Conservation (phyloP, 73 alveolate species). For the Vitrella brassicaformis region DNA sequence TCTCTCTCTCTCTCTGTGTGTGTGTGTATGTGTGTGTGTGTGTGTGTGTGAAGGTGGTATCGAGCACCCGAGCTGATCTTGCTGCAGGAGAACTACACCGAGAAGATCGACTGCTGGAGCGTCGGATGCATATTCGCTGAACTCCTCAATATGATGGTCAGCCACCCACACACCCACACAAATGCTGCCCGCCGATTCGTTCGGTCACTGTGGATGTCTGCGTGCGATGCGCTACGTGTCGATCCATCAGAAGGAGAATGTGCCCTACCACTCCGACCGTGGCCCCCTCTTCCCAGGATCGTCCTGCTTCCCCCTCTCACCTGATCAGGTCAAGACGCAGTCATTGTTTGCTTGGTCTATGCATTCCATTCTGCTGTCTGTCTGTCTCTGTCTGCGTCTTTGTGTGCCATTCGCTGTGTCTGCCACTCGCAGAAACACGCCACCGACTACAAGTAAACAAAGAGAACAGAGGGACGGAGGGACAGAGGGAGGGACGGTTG, state of each 20-base stretch:
- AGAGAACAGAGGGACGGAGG: too few species aligned
- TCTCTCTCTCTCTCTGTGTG: too few species aligned
- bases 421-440: too few species aligned
- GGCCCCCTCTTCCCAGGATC: conserved; percentile 76
- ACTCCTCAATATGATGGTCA: conserved; percentile 37
- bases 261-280: conserved; percentile 42
- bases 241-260: not conserved
- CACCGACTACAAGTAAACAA: not conserved
- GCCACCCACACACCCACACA: not conserved
- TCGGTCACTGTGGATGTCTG: too few species aligned
- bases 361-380: too few species aligned
- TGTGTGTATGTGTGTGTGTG: too few species aligned
- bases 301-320: conserved; percentile 69
- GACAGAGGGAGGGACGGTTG: too few species aligned
- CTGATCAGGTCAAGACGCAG: too few species aligned
- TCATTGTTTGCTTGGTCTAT: too few species aligned
- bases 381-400: too few species aligned
- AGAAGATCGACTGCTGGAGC: conserved; percentile 53
- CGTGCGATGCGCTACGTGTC: not conserved
- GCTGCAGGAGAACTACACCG: conserved; percentile 38
- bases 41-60: conserved; percentile 34
- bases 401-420: too few species aligned
- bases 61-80: conserved; percentile 54
- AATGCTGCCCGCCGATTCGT: too few species aligned
- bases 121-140: conserved; percentile 66